Percentiles rank a stretch among this genome's conserved stretches.
These are phyloP conservation scores for Nemania sp. DNA, from an alignment of 2,329 filamentous ascomycete species.

Conservation along the genomic window DNA sequence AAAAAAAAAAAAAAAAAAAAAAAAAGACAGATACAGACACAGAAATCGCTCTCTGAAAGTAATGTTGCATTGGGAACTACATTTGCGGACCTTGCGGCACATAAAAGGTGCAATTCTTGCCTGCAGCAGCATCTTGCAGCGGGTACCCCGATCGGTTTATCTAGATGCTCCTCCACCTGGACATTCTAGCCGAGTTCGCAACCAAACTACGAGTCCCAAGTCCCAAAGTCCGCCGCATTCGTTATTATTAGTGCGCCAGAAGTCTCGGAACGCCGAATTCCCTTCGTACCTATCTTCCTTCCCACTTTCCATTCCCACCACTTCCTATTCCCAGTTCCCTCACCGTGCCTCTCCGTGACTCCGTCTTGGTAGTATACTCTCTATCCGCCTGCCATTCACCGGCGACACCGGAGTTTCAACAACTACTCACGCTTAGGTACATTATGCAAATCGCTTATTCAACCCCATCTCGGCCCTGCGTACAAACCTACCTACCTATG, in stretches of 20 bases:
- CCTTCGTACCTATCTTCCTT: conserved; percentile 4
- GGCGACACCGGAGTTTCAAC: conserved; percentile 32
- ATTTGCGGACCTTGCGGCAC: conserved; percentile 7
- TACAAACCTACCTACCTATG: too few species aligned
- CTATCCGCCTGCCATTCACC: neutral
- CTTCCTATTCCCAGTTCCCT: conserved; percentile 1
- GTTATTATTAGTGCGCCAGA: conserved; percentile 30
- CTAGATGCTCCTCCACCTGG: conserved; percentile 12
- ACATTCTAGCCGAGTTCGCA: conserved; percentile 3
- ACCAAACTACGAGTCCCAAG: conserved; percentile 21
- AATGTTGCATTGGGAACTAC: conserved; percentile 14
- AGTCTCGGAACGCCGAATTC: conserved; percentile 29
- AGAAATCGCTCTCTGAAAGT: conserved; percentile 1
- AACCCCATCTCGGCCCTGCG: conserved; percentile 9
- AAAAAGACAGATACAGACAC: neutral
- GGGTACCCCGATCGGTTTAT: conserved; percentile 32
- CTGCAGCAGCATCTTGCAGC: conserved; percentile 34
- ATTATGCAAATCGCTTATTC: conserved; percentile 12
- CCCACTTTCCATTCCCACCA: neutral
- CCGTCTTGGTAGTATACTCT: neutral
- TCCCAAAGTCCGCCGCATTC: conserved; percentile 22
- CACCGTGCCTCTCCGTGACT: conserved; percentile 13
- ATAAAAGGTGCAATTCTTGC: conserved; percentile 8
- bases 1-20: neutral
- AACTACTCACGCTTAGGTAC: neutral